A percentile compares a stretch with the other conserved stretches of the same genome.
phyloP scores from a whole-genome alignment of 495 filamentous ascomycete species.

The Lepraria neglecta region DNA sequence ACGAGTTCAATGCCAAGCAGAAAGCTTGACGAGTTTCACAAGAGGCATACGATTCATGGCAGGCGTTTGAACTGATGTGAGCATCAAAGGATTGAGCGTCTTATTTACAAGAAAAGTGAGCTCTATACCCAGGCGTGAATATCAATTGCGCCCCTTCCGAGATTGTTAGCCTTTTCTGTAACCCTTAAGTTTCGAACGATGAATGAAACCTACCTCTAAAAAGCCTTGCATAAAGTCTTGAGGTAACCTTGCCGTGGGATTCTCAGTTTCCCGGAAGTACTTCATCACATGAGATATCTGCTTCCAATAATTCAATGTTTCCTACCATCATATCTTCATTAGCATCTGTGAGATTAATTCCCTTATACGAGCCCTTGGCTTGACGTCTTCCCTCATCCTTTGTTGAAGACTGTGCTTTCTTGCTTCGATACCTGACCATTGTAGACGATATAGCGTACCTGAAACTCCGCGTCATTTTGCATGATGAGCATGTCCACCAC shows the following conservation, averaged over 20 bases:
- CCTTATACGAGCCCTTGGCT: background rate
- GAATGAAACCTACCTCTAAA: slow-evolving; percentile 58
- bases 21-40: slow-evolving; percentile 23
- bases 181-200: background rate
- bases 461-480: slow-evolving; percentile 83
- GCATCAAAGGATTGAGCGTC: background rate
- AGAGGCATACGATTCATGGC: background rate
- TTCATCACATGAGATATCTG: slow-evolving; percentile 94
- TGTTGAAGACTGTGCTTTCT: background rate
- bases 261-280: slow-evolving; percentile 89
- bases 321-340: slow-evolving; percentile 43
- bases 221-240: slow-evolving; percentile 87
- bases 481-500: slow-evolving; percentile 84
- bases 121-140: background rate
- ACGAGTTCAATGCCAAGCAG: slow-evolving; percentile 51
- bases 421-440: background rate
- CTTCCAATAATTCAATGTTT: slow-evolving; percentile 99
- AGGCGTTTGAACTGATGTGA: background rate
- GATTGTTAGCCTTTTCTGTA: background rate
- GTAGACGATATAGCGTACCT: slow-evolving; percentile 43
- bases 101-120: slow-evolving; percentile 12
- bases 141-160: slow-evolving; percentile 28
- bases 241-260: slow-evolving; percentile 69
- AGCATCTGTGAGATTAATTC: background rate
- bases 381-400: background rate